Percentiles rank a stretch among this genome's conserved stretches.
Conservation (phyloP, 768 basidiomycete genomes). For the Lactarius pseudohatsudake region DNA sequence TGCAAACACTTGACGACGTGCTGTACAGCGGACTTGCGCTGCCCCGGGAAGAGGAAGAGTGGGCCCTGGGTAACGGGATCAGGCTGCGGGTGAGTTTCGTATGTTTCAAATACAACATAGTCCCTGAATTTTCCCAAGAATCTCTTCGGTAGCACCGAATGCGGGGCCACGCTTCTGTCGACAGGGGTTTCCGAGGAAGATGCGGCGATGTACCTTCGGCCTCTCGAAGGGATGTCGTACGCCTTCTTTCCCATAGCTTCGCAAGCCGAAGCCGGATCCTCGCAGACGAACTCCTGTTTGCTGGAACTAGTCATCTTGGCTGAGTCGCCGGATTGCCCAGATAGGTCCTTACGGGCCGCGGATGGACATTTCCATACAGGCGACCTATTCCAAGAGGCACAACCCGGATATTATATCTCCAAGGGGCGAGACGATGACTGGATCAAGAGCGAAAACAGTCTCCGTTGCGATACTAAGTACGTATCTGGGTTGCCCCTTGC, state of each 20-base stretch:
- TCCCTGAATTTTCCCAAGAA: slow-evolving; percentile 48
- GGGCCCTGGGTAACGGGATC: slow-evolving; percentile 63
- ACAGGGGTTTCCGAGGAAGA: slow-evolving; percentile 48
- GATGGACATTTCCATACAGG: slow-evolving; percentile 82
- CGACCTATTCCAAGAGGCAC: slow-evolving; percentile 70
- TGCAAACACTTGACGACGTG: slow-evolving; percentile 60
- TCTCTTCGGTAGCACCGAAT: slow-evolving; percentile 80
- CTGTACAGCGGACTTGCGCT: slow-evolving; percentile 66
- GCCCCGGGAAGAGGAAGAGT: slow-evolving; percentile 66
- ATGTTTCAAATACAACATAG: slow-evolving; percentile 25
- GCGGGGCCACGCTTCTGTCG: slow-evolving; percentile 69
- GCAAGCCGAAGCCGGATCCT: slow-evolving; percentile 27
- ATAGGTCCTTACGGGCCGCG: slow-evolving; percentile 50
- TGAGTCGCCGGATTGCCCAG: slow-evolving; percentile 68
- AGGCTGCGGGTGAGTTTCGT: slow-evolving; percentile 53
- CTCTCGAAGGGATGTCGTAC: slow-evolving; percentile 64
- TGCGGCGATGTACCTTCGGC: slow-evolving; percentile 52
- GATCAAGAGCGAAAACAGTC: slow-evolving; percentile 79
- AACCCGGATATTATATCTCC: slow-evolving; percentile 58
- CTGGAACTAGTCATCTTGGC: slow-evolving; percentile 70
- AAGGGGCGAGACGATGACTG: slow-evolving; percentile 80
- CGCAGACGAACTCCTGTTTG: slow-evolving; percentile 52
- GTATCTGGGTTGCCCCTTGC: slow-evolving; percentile 23
- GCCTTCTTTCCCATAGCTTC: slow-evolving; percentile 60
- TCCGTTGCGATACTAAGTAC: slow-evolving; percentile 74